These are phyloP conservation scores for Elongisporangium prolatum DNA, from an alignment of 352 stramenopile species.

Conservation along the genomic window DNA sequence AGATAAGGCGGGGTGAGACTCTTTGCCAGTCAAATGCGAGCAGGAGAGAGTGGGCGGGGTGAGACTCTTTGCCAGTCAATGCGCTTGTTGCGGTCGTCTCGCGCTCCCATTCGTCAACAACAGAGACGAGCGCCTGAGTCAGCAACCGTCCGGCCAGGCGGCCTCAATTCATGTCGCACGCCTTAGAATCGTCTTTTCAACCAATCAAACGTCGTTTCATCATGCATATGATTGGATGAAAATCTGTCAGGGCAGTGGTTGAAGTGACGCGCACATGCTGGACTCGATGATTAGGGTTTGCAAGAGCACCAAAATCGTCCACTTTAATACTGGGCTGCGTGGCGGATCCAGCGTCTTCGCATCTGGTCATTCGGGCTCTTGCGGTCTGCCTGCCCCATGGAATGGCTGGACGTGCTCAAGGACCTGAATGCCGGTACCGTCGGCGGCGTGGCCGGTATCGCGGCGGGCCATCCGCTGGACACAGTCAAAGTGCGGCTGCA, in stretches of 20 bases:
- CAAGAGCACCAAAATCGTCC: not conserved
- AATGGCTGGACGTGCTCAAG: slow-evolving; percentile 80
- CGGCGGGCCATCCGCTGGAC: slow-evolving; percentile 78
- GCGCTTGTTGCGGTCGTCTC: not conserved
- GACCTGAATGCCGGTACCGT: slow-evolving; percentile 83
- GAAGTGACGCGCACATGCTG: not conserved
- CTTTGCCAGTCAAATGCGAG: no score
- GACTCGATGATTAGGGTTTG: not conserved
- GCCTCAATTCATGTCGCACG: not conserved
- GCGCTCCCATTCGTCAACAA: not conserved
- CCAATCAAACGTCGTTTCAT: not conserved
- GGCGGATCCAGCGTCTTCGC: not conserved
- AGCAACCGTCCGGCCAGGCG: not conserved
- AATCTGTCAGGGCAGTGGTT: not conserved
- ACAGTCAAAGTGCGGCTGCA: slow-evolving; percentile 86
- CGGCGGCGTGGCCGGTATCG: slow-evolving; percentile 69
- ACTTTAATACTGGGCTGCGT: not conserved
- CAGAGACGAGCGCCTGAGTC: not conserved
- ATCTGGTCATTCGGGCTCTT: not conserved
- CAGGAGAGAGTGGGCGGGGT: no score
- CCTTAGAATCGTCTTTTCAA: not conserved
- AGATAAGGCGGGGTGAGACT: no score
- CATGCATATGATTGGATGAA: not conserved
- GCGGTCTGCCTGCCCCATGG: slow-evolving; percentile 25
- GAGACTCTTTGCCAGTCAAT: not conserved